These are phyloP conservation scores for Bretschneidera sinensis DNA, from an alignment of 345 rosid species.

Conservation along the genomic window DNA sequence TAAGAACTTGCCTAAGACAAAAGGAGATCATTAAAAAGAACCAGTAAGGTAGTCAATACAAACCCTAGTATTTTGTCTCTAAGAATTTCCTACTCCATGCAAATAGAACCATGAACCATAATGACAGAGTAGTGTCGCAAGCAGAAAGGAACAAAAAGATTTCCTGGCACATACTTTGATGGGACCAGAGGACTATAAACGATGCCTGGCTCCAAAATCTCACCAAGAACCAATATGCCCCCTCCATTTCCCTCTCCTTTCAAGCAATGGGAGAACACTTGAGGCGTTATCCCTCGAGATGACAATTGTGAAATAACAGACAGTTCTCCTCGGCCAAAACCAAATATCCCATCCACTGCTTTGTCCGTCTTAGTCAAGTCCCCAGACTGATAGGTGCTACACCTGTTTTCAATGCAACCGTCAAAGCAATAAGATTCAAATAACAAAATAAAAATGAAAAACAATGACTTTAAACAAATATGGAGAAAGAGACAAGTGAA, in stretches of 20 bases:
- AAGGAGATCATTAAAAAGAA: too few species aligned
- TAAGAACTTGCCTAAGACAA: too few species aligned
- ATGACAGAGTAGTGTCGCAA: constrained; percentile 3
- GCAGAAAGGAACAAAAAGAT: background rate
- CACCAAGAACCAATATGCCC: constrained; percentile 94
- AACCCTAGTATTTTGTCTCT: too few species aligned
- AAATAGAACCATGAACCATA: background rate
- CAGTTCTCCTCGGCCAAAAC: constrained; percentile 83
- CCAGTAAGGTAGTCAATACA: too few species aligned
- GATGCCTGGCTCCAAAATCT: constrained; percentile 84
- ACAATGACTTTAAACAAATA: background rate
- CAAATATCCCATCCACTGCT: constrained; percentile 97
- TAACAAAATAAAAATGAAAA: constrained; percentile 6
- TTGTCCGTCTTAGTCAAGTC: constrained; percentile 81
- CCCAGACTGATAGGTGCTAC: constrained; percentile 86
- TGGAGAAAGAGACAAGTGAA: background rate
- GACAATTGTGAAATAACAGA: constrained; percentile 91
- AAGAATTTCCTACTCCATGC: too few species aligned
- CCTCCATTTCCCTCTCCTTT: constrained; percentile 92
- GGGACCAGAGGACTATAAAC: constrained; percentile 91
- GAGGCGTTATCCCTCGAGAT: constrained; percentile 73
- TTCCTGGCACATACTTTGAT: constrained; percentile 51
- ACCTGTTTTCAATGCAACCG: constrained; percentile 46
- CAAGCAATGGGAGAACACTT: constrained; percentile 90
- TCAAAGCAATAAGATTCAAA: constrained; percentile 13